Evolutionary conservation across 75 land plant genomes (phyloP).

Genomic region (Cryptomeria japonica): DNA sequence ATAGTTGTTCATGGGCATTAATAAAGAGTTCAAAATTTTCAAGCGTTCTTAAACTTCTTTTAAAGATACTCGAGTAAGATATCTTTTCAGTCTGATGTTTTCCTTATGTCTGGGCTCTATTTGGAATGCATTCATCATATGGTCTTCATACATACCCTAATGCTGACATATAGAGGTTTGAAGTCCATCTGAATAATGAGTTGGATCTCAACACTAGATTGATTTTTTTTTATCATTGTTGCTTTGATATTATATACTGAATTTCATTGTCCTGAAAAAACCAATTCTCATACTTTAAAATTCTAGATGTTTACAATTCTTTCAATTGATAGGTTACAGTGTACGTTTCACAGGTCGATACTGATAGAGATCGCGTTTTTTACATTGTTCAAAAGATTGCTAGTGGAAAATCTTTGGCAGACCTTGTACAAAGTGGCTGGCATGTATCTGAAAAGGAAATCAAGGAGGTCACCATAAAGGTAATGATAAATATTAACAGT

Average conservation of each 20-base stretch:
- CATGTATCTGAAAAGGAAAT: constrained; percentile 49
- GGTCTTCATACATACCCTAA: not conserved
- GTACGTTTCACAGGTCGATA: constrained; percentile 31
- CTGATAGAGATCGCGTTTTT: constrained; percentile 34
- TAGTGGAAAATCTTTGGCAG: constrained; percentile 39
- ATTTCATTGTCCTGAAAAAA: not conserved
- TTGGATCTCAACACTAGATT: not conserved
- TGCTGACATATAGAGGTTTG: not conserved
- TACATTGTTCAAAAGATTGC: constrained; percentile 53
- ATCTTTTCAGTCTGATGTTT: not conserved
- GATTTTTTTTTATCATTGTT: not conserved
- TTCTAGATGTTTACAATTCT: not conserved
- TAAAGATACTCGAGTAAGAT: not conserved
- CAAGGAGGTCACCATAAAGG: constrained; percentile 37
- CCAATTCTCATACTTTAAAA: not conserved
- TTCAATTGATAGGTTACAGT: not conserved
- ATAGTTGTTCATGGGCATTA: not conserved
- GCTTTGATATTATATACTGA: not conserved
- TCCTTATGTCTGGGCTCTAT: not conserved
- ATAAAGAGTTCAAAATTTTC: not conserved
- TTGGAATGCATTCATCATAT: not conserved
- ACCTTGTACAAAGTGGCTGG: constrained; percentile 40
- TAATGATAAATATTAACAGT: constrained; percentile 9
- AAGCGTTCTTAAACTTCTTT: not conserved
- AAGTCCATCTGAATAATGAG: not conserved